Evolutionary conservation across 1,284 basidiomycete genomes (phyloP).

Genomic region (Rhodotorula sp.): DNA sequence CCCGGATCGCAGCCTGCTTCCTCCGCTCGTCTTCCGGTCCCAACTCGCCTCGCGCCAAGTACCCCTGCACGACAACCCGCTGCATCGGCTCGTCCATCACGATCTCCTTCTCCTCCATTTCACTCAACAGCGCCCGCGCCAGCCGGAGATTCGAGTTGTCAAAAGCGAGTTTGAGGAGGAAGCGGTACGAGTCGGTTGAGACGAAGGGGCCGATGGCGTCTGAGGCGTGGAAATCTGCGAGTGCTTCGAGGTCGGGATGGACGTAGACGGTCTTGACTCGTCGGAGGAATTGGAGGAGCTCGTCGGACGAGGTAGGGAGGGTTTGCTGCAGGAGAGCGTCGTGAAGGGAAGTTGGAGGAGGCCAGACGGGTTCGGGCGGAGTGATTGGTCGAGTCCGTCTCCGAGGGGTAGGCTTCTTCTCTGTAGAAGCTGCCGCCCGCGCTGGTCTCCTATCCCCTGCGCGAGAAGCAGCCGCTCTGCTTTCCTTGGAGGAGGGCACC

Average conservation of each 20-base stretch:
- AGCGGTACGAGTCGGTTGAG: conserved; percentile 18
- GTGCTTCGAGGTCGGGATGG: neutral
- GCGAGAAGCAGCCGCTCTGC: too few relatives aligned
- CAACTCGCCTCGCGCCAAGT: conserved; percentile 1
- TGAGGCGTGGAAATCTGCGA: conserved; percentile 23
- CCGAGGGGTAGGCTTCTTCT: too few relatives aligned
- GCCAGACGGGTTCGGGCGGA: neutral
- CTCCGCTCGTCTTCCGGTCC: neutral
- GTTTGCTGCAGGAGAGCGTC: conserved; percentile 1
- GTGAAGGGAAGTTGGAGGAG: neutral
- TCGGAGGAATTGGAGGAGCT: conserved; percentile 13
- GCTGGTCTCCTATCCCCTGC: too few relatives aligned
- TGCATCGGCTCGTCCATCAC: conserved; percentile 1
- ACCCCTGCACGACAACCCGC: conserved; percentile 16
- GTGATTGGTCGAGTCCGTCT: neutral
- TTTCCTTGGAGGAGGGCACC: too few relatives aligned
- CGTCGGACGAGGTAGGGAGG: conserved; percentile 4
- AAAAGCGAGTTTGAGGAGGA: conserved; percentile 20
- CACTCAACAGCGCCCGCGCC: conserved; percentile 14
- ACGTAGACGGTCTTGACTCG: neutral
- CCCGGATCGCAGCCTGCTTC: neutral
- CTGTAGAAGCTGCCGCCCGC: too few relatives aligned
- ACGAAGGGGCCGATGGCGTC: conserved; percentile 1
- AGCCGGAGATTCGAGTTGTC: neutral
- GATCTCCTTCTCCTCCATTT: conserved; percentile 9